A percentile compares a stretch with the other conserved stretches of the same genome.
phyloP scores from a whole-genome alignment of 768 basidiomycete genomes.

The Serendipita sp. region DNA sequence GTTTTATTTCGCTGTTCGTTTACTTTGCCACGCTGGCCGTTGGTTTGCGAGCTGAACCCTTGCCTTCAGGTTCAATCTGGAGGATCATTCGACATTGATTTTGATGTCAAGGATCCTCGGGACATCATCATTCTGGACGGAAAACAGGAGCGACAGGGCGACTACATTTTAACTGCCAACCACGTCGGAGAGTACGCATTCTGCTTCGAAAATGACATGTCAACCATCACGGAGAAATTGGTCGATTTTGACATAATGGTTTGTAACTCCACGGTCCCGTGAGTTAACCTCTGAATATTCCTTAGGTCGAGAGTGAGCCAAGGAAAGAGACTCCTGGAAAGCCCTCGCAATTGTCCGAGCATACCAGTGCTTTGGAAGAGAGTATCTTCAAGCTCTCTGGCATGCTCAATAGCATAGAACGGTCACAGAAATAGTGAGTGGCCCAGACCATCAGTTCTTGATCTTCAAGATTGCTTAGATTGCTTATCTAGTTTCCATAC shows the following conservation, averaged over 20 bases:
- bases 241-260: constrained; percentile 94
- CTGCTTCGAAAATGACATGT: constrained; percentile 98
- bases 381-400: constrained; percentile 84
- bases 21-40: neutral
- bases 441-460: neutral
- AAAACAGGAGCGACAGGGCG: constrained; percentile 79
- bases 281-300: neutral
- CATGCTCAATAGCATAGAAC: constrained; percentile 75
- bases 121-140: constrained; percentile 82
- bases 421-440: constrained; percentile 85
- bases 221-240: constrained; percentile 83
- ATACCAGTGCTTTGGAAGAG: constrained; percentile 88
- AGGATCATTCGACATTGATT: constrained; percentile 93
- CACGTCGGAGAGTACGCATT: constrained; percentile 81
- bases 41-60: neutral
- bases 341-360: constrained; percentile 75
- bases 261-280: constrained; percentile 9
- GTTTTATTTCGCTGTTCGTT: constrained; percentile 91
- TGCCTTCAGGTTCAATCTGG: constrained; percentile 75
- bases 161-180: constrained; percentile 94
- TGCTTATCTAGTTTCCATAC: constrained; percentile 71
- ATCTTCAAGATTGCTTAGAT: neutral
- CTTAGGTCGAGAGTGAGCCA: constrained; percentile 71
- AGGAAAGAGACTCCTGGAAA: constrained; percentile 79
- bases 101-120: constrained; percentile 79